phyloP scores from a whole-genome alignment of 169 alveolate genomes.

The Cryptosporidium viatorum region DNA sequence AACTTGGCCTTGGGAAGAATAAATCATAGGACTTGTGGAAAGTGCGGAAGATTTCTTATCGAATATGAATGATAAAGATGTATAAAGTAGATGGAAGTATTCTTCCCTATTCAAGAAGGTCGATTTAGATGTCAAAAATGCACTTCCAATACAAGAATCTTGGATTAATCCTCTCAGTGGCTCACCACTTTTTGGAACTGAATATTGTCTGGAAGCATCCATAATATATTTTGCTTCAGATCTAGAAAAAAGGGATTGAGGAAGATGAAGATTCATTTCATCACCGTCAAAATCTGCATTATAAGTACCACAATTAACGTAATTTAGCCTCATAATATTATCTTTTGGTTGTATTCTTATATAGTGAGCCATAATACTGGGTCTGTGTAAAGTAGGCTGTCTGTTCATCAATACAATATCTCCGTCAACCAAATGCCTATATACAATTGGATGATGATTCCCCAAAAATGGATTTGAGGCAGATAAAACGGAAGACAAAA shows the following conservation, averaged over 20 bases:
- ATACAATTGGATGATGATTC: conserved; percentile 86
- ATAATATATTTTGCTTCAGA: conserved; percentile 96
- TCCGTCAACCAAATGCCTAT: conserved; percentile 96
- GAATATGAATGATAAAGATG: conserved; percentile 38
- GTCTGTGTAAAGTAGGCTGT: conserved; percentile 98
- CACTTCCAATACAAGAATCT: conserved; percentile 95
- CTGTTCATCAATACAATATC: conserved; percentile 96
- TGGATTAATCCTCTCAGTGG: conserved; percentile 98
- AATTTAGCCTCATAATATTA: conserved; percentile 96
- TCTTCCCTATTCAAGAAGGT: conserved; percentile 91
- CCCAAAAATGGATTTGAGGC: conserved; percentile 61
- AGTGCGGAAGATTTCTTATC: conserved; percentile 65
- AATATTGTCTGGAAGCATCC: conserved; percentile 94
- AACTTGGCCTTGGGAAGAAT: conserved; percentile 65
- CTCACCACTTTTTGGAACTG: conserved; percentile 97
- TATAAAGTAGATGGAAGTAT: conserved; percentile 86
- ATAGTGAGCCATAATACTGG: conserved; percentile 95
- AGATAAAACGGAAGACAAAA: conserved; percentile 77
- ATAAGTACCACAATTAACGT: conserved; percentile 98
- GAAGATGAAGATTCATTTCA: conserved; percentile 98
- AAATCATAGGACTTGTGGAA: conserved; percentile 44
- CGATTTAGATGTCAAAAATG: conserved; percentile 93
- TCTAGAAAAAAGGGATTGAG: conserved; percentile 94
- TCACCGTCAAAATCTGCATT: conserved; percentile 99
- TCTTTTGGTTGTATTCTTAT: conserved; percentile 92